These are phyloP conservation scores for Arthroderma sp. DNA, from an alignment of 2,329 filamentous ascomycete species.

Conservation along the genomic window DNA sequence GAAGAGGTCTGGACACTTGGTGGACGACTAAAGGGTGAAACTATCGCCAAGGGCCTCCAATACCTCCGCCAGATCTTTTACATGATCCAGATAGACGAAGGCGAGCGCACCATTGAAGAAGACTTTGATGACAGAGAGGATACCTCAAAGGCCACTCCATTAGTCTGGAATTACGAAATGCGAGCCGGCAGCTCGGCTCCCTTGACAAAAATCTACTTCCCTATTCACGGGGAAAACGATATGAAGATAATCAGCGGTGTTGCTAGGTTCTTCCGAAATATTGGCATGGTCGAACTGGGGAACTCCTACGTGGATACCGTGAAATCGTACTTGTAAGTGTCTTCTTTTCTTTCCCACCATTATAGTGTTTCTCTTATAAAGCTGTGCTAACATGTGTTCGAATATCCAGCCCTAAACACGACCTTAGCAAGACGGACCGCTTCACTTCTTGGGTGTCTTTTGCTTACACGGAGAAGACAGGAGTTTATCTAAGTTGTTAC, in stretches of 20 bases:
- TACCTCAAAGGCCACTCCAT: constrained; percentile 1
- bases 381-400: neutral
- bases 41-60: constrained; percentile 7
- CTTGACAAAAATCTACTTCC: constrained; percentile 5
- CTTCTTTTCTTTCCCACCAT: neutral
- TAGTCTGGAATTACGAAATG: constrained; percentile 7
- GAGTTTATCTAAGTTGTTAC: constrained; percentile 4
- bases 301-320: constrained; percentile 5
- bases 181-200: neutral
- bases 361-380: too few species aligned
- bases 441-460: constrained; percentile 6
- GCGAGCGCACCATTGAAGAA: constrained; percentile 1
- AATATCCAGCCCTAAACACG: constrained; percentile 2
- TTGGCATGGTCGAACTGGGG: constrained; percentile 2
- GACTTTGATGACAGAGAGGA: constrained; percentile 2
- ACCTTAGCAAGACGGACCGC: neutral
- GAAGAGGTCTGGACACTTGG: constrained; percentile 13
- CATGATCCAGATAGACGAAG: constrained; percentile 1
- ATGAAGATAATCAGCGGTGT: constrained; percentile 2
- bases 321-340: constrained; percentile 3
- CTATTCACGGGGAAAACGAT: constrained; percentile 6
- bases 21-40: constrained; percentile 6
- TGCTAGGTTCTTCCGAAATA: constrained; percentile 1
- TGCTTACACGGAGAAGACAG: constrained; percentile 6
- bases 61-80: constrained; percentile 10